These are phyloP conservation scores for Diatrype stigma DNA, from an alignment of 2,329 filamentous ascomycete species.

Conservation along the genomic window DNA sequence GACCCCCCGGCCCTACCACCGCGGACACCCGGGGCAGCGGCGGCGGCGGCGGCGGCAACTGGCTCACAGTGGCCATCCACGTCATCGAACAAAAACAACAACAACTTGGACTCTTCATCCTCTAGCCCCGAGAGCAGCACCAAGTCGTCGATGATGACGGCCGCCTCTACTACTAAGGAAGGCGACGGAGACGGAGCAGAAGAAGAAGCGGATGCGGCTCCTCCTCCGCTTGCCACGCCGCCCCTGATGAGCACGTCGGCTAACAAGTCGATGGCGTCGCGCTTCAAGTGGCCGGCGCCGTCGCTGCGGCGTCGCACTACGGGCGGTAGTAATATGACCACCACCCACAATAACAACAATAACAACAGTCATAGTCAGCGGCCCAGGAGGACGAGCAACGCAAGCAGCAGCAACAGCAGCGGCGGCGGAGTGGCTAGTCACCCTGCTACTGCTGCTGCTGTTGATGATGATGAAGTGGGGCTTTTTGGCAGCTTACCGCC, in stretches of 20 bases:
- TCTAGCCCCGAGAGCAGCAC: conserved; percentile 8
- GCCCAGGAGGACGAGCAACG: conserved; percentile 37
- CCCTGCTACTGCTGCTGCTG: conserved; percentile 27
- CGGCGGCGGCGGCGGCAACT: conserved; percentile 14
- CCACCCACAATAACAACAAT: too few relatives aligned
- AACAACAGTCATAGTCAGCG: conserved; percentile 29
- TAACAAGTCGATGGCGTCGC: conserved; percentile 20
- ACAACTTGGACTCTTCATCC: conserved; percentile 2
- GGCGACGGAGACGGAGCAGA: not conserved
- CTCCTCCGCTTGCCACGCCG: conserved; percentile 5
- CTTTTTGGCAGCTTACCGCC: conserved; percentile 20
- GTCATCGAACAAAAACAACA: conserved; percentile 12
- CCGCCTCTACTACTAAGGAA: not conserved
- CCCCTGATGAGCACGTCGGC: conserved; percentile 28
- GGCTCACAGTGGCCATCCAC: conserved; percentile 4
- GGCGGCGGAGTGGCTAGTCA: not conserved
- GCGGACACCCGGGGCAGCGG: conserved; percentile 19
- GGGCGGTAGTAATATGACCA: conserved; percentile 13
- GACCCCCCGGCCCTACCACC: conserved; percentile 23
- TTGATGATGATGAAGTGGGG: conserved; percentile 24
- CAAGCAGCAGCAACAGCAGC: conserved; percentile 30
- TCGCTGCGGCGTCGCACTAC: conserved; percentile 20
- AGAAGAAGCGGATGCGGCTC: conserved; percentile 1
- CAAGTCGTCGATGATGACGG: conserved; percentile 1
- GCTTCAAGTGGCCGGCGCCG: conserved; percentile 5